phyloP scores from a whole-genome alignment of 2,329 filamentous ascomycete species.

The Curvularia eragrostidis region DNA sequence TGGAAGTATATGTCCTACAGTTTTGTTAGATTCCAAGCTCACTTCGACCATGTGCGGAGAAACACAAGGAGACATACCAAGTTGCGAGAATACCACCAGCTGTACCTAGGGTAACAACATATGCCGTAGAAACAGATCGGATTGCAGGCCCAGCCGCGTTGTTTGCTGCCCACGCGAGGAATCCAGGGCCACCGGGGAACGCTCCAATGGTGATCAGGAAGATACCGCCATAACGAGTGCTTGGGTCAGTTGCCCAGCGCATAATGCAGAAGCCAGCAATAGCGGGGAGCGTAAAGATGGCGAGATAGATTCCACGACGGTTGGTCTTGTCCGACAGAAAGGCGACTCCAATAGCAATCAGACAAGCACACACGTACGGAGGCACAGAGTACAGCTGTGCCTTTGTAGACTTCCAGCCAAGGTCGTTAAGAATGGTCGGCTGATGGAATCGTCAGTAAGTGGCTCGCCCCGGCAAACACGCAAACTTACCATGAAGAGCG shows the following conservation, averaged over 20 bases:
- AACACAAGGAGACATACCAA: slow-evolving; percentile 40
- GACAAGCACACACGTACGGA: slow-evolving; percentile 49
- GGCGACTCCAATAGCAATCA: slow-evolving; percentile 46
- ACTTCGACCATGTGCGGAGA: not conserved
- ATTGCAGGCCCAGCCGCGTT: slow-evolving; percentile 65
- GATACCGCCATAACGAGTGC: slow-evolving; percentile 61
- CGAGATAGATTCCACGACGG: slow-evolving; percentile 48
- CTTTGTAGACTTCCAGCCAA: slow-evolving; percentile 49
- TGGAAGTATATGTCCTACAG: slow-evolving; percentile 61
- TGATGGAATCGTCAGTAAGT: slow-evolving; percentile 15
- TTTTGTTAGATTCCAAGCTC: slow-evolving; percentile 58
- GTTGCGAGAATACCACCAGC: slow-evolving; percentile 65
- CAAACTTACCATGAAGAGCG: slow-evolving; percentile 48
- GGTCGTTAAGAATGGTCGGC: slow-evolving; percentile 48
- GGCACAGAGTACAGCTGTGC: slow-evolving; percentile 51
- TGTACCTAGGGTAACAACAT: slow-evolving; percentile 71
- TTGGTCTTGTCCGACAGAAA: slow-evolving; percentile 49
- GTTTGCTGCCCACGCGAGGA: slow-evolving; percentile 66
- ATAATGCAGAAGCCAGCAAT: slow-evolving; percentile 62
- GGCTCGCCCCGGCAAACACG: not conserved
- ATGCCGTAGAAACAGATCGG: slow-evolving; percentile 63
- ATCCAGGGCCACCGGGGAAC: slow-evolving; percentile 65
- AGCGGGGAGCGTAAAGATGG: slow-evolving; percentile 50
- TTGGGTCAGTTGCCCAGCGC: slow-evolving; percentile 63
- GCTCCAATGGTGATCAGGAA: slow-evolving; percentile 64